Conservation (phyloP, 495 filamentous ascomycete genomes). For the Penicillium argentinense region DNA sequence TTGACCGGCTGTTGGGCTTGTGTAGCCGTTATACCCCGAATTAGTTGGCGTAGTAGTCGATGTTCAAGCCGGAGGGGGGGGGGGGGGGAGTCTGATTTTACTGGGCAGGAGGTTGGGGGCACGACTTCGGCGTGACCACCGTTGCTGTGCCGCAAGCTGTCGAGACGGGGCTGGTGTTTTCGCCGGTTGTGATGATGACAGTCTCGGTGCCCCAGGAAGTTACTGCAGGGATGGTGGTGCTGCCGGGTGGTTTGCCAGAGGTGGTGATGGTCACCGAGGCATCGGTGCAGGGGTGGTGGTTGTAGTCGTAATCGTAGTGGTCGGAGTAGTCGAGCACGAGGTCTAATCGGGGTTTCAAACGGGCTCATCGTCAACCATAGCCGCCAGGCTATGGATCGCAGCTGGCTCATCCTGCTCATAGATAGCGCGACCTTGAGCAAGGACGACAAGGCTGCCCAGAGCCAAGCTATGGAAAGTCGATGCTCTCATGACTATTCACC, state of each 20-base stretch:
- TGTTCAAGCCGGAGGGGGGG: background rate
- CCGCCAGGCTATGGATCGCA: background rate
- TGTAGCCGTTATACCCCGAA: background rate
- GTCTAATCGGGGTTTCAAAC: background rate
- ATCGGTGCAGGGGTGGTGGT: background rate
- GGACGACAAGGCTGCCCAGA: background rate
- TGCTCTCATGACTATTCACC: no score
- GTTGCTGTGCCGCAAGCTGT: background rate
- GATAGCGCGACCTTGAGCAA: background rate
- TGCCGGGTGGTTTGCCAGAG: background rate
- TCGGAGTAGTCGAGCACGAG: background rate
- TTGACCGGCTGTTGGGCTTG: background rate
- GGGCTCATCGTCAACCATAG: background rate
- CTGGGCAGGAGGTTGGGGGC: background rate
- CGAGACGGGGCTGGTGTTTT: background rate
- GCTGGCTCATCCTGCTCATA: no score
- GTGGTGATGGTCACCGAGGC: background rate
- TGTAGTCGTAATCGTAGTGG: background rate
- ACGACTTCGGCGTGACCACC: background rate
- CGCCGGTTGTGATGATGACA: background rate
- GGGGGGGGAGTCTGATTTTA: background rate
- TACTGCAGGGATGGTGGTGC: background rate
- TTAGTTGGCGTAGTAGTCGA: background rate
- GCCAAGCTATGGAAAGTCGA: background rate
- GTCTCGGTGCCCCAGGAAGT: background rate